Evolutionary conservation across 1,284 basidiomycete species (phyloP).

Genomic region (Apiotrichum montevideense): DNA sequence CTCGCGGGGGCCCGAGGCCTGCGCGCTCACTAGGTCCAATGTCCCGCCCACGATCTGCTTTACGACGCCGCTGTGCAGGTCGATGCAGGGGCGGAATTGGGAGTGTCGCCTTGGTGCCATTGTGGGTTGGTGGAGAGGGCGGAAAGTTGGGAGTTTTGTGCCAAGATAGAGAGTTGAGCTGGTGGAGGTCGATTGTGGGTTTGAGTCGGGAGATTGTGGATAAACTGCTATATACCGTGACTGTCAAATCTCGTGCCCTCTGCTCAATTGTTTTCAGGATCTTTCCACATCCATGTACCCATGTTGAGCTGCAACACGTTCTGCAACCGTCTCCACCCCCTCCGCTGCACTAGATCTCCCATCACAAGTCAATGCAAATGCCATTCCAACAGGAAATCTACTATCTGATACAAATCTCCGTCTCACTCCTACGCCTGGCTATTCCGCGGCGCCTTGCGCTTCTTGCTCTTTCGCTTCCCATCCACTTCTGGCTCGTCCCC

Average conservation of each 20-base stretch:
- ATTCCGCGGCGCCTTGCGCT: constrained; percentile 18
- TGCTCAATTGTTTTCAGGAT: too few relatives aligned
- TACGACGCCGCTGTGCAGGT: constrained; percentile 88
- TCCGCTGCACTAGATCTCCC: too few relatives aligned
- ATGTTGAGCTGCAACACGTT: too few relatives aligned
- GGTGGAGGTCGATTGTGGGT: too few relatives aligned
- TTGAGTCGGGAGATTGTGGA: too few relatives aligned
- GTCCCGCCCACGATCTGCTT: constrained; percentile 99
- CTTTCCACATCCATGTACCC: too few relatives aligned
- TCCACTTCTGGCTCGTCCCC: constrained; percentile 6
- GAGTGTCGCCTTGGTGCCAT: constrained; percentile 24
- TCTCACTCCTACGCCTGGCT: constrained; percentile 7
- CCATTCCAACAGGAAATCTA: not conserved
- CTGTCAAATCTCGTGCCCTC: too few relatives aligned
- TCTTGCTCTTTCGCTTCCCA: constrained; percentile 16
- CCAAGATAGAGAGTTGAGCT: too few relatives aligned
- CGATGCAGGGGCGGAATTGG: constrained; percentile 90
- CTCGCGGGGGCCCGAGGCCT: constrained; percentile 64
- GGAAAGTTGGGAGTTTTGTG: too few relatives aligned
- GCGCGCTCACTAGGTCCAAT: constrained; percentile 51
- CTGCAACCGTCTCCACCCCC: too few relatives aligned
- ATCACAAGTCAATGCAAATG: not conserved
- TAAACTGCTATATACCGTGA: too few relatives aligned
- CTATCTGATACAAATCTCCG: not conserved
- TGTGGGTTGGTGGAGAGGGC: not conserved